A percentile compares a stretch with the other conserved stretches of the same genome.
phyloP scores from a whole-genome alignment of 2,329 filamentous ascomycete genomes.

The Cytospora piceicola region DNA sequence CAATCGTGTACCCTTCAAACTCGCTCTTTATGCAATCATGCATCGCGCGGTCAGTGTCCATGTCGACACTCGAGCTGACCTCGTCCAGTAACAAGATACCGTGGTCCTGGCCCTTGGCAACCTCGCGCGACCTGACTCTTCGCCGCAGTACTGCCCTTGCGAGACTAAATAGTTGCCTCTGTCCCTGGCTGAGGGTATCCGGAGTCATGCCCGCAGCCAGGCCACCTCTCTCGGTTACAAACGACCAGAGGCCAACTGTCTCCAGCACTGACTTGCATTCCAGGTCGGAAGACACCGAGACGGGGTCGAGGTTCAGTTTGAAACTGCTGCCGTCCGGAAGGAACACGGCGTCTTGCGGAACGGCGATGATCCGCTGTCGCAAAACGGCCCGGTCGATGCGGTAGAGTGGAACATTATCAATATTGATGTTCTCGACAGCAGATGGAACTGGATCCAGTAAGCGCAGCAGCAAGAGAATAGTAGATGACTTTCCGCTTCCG shows the following conservation, averaged over 20 bases:
- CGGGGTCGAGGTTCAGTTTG: conserved; percentile 49
- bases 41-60: conserved; percentile 36
- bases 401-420: conserved; percentile 48
- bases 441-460: conserved; percentile 45
- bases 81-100: conserved; percentile 36
- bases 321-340: conserved; percentile 49
- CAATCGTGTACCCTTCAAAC: conserved; percentile 37
- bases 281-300: conserved; percentile 36
- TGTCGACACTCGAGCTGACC: conserved; percentile 39
- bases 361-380: conserved; percentile 52
- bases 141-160: conserved; percentile 59
- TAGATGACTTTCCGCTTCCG: conserved; percentile 50
- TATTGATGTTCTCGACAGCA: conserved; percentile 39
- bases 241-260: conserved; percentile 40
- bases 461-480: conserved; percentile 46
- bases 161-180: conserved; percentile 56
- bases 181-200: conserved; percentile 58
- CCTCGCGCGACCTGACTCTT: neutral
- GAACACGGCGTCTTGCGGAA: conserved; percentile 60
- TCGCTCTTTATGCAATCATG: conserved; percentile 36
- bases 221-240: conserved; percentile 42
- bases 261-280: conserved; percentile 44
- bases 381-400: conserved; percentile 47
- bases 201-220: conserved; percentile 46
- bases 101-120: conserved; percentile 31